Base-by-base conservation (phyloP, 495 filamentous ascomycete genomes). In the Paragyromitra xinjiangensis region DNA sequence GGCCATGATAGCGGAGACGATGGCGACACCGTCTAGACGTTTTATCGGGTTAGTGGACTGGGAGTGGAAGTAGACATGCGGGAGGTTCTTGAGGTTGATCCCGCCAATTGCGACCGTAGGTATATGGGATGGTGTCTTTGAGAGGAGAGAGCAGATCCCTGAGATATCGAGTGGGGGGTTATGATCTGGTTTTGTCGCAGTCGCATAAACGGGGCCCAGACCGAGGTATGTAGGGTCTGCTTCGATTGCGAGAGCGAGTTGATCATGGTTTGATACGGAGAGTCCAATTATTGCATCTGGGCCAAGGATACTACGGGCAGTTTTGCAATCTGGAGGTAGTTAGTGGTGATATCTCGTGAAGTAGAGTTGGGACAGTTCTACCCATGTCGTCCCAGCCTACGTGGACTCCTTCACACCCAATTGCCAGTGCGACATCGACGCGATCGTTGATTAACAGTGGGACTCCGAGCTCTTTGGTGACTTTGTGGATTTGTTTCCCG, bases 401-500 rank as follows among this genome's bases (percentile, higher is more conserved):
- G 83, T 99, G 95, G 14, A 97, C 92, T 56, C 95, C 95, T 82
- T 97, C 95, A 50, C 91, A 94, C 6, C 90, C 92, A 55, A 92
- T 88, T 16, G 93, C 95, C 37, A 95, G 86, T 26, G 94, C 94
- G 19, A 99, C 92, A 85, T 97, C 94, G 5, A 97, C 87, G n/a
- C 94, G 91, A 83, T 99, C 95, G 82, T 99, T 98, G 85, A 99
- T 94, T 48, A 99, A 84, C 62, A 99, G 87, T 37, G 95, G 95
- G 0, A 97, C 90, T 19, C 87, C 84, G 78, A 92, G 86, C n/a
- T 80, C 84, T 75, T 85, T 84, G 11, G 93, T 94, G 59, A 97
- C 85, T 12, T 86, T 79, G 83, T 94, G 93, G 48, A 98, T 86
- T 76, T 70, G 39, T 12, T 81, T 70, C 8, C 71, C 80, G 0